Conservation (phyloP, 352 stramenopile species). For the Phytophthora fragariae region DNA sequence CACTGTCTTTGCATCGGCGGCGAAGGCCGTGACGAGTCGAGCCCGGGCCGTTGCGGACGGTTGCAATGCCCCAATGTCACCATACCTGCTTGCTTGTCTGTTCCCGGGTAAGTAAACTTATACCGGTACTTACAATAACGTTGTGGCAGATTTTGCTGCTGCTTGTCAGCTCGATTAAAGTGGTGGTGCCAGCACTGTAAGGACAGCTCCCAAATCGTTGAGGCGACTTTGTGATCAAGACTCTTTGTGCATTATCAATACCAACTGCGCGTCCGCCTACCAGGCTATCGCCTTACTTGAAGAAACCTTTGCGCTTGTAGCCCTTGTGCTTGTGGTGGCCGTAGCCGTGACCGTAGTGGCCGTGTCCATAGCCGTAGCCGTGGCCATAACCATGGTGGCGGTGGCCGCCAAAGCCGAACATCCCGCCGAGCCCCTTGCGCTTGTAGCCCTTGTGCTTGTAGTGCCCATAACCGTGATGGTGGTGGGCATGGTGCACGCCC, state of each 20-base stretch:
- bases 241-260: conserved; percentile 12
- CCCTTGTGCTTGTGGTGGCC: conserved; percentile 44
- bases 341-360: conserved; percentile 27
- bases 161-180: conserved; percentile 1
- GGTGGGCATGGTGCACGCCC: conserved; percentile 31
- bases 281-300: conserved; percentile 24
- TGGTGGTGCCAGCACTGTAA: not conserved
- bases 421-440: conserved; percentile 27
- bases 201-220: not conserved
- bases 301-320: conserved; percentile 44
- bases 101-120: too few species aligned
- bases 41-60: not conserved
- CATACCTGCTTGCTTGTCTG: too few species aligned
- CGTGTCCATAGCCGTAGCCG: conserved; percentile 26
- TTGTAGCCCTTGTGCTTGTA: conserved; percentile 36
- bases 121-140: not conserved
- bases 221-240: not conserved
- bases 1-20: not conserved
- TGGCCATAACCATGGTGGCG: conserved; percentile 15
- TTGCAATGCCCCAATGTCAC: not conserved
- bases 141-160: not conserved
- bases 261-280: not conserved
- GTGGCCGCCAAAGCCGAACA: conserved; percentile 30
- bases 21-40: not conserved
- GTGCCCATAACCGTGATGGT: conserved; percentile 31